Evolutionary conservation across 169 alveolate species (phyloP), one percentile per base, ranked within the genome.

Genomic region (Plasmodium gallinaceum): DNA sequence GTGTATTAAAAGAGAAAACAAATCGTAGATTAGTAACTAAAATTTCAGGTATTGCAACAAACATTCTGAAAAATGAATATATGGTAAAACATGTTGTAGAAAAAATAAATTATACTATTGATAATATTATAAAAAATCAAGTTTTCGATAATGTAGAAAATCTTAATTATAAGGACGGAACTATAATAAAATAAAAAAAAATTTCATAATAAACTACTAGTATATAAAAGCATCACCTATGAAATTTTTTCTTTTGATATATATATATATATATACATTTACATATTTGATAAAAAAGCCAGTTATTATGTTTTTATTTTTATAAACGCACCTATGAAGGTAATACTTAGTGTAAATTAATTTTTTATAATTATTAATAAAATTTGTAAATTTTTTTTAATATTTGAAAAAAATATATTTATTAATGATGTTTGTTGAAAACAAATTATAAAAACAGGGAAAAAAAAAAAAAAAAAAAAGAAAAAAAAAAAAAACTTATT

Each of bases 151-250:
- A 61, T 68, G 20, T 22, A 37, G 73, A 65, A 22, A 54, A 51
- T 37, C 52, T 80, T 7, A 65, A 52, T 66, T 80, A 80, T 57
- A 57, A 26, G 66, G 85, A 80, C 66, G 90, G 90, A 68, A 66
- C 90, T 48, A 80, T 80, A 39, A 80, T 66, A 54, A 80, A 80
- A 70, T 80, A 60, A 80, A 51, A 62, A 48, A 48, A 74, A 58
- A 1, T 4, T 1, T 32, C 4, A 1, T 32, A 32, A 32, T 32
- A 2, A 32, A 32, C 4, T 32, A 32, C 39, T 4, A 32, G 1
- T 32, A 4, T 32, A 4, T 32, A 32, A 32, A 32, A 32, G 39
- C 39, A 32, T 32, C 4, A 32, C 39, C 39, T 32, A 2, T 32
- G 4, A 32, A 32, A 32, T 32, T 32, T 32, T 32, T 32, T 4